Evolutionary conservation across 805 yeast genomes (phyloP).

Genomic region (Wickerhamiella azymoides): DNA sequence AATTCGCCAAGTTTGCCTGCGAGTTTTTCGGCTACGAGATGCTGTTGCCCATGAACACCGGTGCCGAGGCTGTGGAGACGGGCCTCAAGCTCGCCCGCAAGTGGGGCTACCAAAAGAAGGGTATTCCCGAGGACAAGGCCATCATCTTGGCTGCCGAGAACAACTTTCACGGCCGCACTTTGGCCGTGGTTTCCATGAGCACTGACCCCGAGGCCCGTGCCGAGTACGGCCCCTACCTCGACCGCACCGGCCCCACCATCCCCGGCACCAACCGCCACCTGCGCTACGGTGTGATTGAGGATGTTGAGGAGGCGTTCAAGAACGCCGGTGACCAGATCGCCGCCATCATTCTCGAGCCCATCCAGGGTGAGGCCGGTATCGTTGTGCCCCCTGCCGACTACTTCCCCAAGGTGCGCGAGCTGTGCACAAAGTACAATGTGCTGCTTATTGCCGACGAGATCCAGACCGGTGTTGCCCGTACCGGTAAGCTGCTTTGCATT

Average conservation of each 20-base stretch:
- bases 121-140: conserved; percentile 71
- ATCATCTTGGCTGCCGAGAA: conserved; percentile 74
- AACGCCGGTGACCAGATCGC: conserved; percentile 71
- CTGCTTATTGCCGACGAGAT: conserved; percentile 90
- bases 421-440: conserved; percentile 74
- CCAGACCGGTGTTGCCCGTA: conserved; percentile 95
- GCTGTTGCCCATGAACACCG: conserved; percentile 96
- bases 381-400: conserved; percentile 84
- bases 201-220: conserved; percentile 88
- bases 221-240: conserved; percentile 79
- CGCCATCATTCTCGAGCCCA: conserved; percentile 85
- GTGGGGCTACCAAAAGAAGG: conserved; percentile 89
- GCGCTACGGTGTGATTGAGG: conserved; percentile 78
- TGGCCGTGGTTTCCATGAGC: conserved; percentile 90
- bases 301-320: conserved; percentile 66
- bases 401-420: conserved; percentile 51
- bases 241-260: conserved; percentile 68
- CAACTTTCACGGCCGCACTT: conserved; percentile 93
- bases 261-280: conserved; percentile 58
- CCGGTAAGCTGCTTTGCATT: conserved; percentile 84
- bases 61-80: conserved; percentile 97
- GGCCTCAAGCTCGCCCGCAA: conserved; percentile 87
- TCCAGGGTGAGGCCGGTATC: conserved; percentile 97
- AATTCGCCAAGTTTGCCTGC: conserved; percentile 74
- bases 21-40: conserved; percentile 81